Percentiles rank a stretch among this genome's conserved stretches.
phyloP scores from a whole-genome alignment of 352 stramenopile species.

The Pythium vanterpoolii region DNA sequence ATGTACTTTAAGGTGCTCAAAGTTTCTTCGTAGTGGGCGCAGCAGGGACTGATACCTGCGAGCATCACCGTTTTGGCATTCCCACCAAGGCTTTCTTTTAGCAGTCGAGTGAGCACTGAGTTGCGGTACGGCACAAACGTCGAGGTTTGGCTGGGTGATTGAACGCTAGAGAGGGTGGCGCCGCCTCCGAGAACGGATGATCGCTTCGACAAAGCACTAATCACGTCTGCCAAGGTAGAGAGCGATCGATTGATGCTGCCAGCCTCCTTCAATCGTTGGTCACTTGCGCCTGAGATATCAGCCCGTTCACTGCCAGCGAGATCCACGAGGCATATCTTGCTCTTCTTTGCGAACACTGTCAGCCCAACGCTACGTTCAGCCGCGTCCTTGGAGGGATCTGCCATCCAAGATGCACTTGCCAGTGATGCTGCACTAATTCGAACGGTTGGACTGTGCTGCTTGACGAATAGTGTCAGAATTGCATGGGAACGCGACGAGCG shows the following conservation, averaged over 20 bases:
- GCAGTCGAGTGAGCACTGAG: slow-evolving; percentile 78
- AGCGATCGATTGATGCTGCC: slow-evolving; percentile 83
- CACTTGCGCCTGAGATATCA: slow-evolving; percentile 45
- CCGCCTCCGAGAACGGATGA: slow-evolving; percentile 1
- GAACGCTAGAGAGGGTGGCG: too few species aligned
- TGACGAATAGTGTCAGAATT: slow-evolving; percentile 60
- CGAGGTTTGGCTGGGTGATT: slow-evolving; percentile 17
- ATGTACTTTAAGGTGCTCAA: slow-evolving; percentile 84
- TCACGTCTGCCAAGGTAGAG: slow-evolving; percentile 80
- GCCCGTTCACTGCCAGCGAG: slow-evolving; percentile 64
- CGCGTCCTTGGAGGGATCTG: background rate
- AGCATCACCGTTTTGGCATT: slow-evolving; percentile 86
- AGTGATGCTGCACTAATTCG: slow-evolving; percentile 13
- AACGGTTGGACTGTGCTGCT: slow-evolving; percentile 23
- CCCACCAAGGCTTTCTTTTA: slow-evolving; percentile 78
- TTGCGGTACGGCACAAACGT: slow-evolving; percentile 87
- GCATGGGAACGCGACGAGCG: slow-evolving; percentile 61
- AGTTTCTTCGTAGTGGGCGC: slow-evolving; percentile 83
- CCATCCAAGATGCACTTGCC: slow-evolving; percentile 14
- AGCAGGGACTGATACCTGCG: slow-evolving; percentile 83
- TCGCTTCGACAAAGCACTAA: slow-evolving; percentile 60
- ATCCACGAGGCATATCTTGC: slow-evolving; percentile 74
- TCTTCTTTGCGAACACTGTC: slow-evolving; percentile 34
- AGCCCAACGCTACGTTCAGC: background rate
- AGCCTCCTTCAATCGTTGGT: slow-evolving; percentile 59